Evolutionary conservation across 192 early-diverging fungal genomes (phyloP).

Genomic region (Pilobolus umbonatus): DNA sequence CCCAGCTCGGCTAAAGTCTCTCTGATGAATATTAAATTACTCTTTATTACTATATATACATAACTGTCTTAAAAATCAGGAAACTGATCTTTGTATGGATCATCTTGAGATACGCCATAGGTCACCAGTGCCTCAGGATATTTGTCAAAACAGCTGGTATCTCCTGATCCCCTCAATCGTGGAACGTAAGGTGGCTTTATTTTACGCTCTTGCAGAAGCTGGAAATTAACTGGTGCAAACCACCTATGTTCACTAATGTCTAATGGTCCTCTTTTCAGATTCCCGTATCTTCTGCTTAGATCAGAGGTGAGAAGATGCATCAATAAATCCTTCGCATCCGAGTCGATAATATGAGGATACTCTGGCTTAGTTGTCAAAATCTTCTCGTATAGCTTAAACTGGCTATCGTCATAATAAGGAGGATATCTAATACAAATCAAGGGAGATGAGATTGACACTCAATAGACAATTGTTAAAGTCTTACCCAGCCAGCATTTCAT

Average conservation of each 20-base stretch:
- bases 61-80: constrained; percentile 5
- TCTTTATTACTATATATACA: too few relatives aligned
- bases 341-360: constrained; percentile 66
- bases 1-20: too few relatives aligned
- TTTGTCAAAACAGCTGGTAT: constrained; percentile 17
- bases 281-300: constrained; percentile 75
- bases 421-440: constrained; percentile 37
- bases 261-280: constrained; percentile 64
- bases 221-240: constrained; percentile 67
- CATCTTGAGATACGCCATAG: background rate
- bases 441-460: background rate
- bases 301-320: constrained; percentile 72
- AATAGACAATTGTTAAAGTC: background rate
- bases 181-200: constrained; percentile 12
- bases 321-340: constrained; percentile 65
- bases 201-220: background rate
- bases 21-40: too few relatives aligned
- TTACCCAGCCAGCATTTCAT: constrained; percentile 78
- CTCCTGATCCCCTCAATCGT: constrained; percentile 3
- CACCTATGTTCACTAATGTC: constrained; percentile 77
- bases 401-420: constrained; percentile 84
- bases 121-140: constrained; percentile 1
- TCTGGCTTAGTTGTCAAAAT: constrained; percentile 65
- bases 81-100: constrained; percentile 11
- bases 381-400: constrained; percentile 85